Evolutionary conservation across 495 filamentous ascomycete species (phyloP).

Genomic region (Hyaloscypha hepaticicola): DNA sequence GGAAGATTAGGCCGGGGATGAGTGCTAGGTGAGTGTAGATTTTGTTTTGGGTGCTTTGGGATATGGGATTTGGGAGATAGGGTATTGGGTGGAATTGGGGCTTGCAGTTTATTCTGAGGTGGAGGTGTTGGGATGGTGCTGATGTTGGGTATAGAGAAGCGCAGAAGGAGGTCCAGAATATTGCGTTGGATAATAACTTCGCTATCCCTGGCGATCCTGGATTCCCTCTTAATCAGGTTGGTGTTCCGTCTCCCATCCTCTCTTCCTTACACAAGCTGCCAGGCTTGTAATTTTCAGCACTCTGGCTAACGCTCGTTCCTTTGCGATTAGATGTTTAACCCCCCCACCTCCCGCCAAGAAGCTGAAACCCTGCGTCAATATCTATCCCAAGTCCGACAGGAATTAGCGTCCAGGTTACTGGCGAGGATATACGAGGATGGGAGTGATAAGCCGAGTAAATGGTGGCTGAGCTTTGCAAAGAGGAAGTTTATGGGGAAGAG

Average conservation of each 20-base stretch:
- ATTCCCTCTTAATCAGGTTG: slow-evolving; percentile 87
- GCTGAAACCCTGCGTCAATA: slow-evolving; percentile 86
- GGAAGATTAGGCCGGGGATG: slow-evolving; percentile 77
- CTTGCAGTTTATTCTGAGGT: background rate
- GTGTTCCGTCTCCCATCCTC: slow-evolving; percentile 4
- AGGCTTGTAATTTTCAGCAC: background rate
- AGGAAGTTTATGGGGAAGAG: slow-evolving; percentile 99
- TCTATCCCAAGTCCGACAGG: slow-evolving; percentile 87
- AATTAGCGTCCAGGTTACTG: slow-evolving; percentile 77
- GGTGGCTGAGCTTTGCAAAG: slow-evolving; percentile 98
- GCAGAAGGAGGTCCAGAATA: slow-evolving; percentile 53
- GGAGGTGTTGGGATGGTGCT: background rate
- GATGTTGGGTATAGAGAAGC: slow-evolving; percentile 42
- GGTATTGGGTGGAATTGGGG: background rate
- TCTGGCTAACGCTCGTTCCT: background rate
- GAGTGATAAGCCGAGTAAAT: slow-evolving; percentile 83
- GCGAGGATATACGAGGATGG: slow-evolving; percentile 85
- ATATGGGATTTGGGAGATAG: background rate
- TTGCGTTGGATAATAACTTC: slow-evolving; percentile 83
- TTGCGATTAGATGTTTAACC: slow-evolving; percentile 49
- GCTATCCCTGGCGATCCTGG: slow-evolving; percentile 90
- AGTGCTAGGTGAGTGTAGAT: slow-evolving; percentile 40
- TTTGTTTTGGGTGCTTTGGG: background rate
- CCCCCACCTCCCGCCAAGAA: slow-evolving; percentile 81
- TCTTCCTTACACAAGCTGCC: too few species aligned